phyloP scores from a whole-genome alignment of 768 basidiomycete species.

The Mycena belliarum region DNA sequence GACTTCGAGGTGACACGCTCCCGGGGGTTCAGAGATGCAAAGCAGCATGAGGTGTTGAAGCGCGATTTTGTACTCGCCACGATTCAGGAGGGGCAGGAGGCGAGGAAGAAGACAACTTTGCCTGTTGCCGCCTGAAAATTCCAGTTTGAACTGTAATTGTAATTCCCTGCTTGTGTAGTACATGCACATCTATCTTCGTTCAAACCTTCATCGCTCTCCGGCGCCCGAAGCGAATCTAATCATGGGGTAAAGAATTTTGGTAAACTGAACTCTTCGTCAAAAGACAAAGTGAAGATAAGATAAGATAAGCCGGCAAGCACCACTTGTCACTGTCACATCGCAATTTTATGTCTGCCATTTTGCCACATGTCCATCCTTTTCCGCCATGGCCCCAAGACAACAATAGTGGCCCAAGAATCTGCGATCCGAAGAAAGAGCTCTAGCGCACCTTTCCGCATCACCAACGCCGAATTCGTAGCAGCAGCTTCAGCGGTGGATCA shows the following conservation, averaged over 20 bases:
- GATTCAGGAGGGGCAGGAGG: conserved; percentile 36
- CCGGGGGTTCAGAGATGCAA: conserved; percentile 50
- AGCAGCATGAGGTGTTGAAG: conserved; percentile 40
- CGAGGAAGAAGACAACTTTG: conserved; percentile 29
- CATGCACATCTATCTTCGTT: too few relatives aligned
- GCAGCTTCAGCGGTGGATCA: conserved; percentile 37
- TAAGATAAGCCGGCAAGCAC: neutral
- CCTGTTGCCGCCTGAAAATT: neutral
- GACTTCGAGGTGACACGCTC: conserved; percentile 56
- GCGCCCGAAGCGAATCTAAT: too few relatives aligned
- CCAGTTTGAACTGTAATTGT: neutral
- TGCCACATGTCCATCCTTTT: neutral
- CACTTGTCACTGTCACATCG: too few relatives aligned
- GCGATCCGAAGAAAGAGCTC: neutral
- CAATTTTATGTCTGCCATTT: too few relatives aligned
- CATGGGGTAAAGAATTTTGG: neutral
- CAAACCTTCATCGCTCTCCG: too few relatives aligned
- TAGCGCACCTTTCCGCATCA: conserved; percentile 20
- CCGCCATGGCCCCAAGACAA: conserved; percentile 1
- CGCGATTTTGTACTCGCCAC: conserved; percentile 46
- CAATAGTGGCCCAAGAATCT: neutral
- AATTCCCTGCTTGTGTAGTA: too few relatives aligned
- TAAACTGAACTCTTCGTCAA: too few relatives aligned
- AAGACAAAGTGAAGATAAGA: too few relatives aligned
- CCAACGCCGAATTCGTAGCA: conserved; percentile 40